Evolutionary conservation across 108 stramenopile species (phyloP).

Genomic region (Conticribra weissflogii): DNA sequence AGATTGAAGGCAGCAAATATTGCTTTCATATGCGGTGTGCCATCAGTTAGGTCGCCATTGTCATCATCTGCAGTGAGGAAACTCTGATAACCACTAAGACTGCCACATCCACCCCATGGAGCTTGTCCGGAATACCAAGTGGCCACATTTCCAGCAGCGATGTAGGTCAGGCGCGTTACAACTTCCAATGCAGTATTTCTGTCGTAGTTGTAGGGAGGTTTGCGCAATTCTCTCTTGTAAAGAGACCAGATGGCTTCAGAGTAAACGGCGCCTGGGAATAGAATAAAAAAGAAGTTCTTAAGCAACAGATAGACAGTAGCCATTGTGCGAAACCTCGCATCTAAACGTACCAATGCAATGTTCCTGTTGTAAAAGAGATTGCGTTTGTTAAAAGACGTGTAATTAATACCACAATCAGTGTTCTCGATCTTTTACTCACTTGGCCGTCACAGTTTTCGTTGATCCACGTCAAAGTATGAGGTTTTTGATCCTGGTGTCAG

Average conservation of each 20-base stretch:
- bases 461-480: background rate
- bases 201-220: constrained; percentile 2
- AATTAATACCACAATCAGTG: no score
- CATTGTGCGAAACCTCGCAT: no score
- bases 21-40: constrained; percentile 20
- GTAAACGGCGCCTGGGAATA: constrained; percentile 1
- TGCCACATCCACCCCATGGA: constrained; percentile 20
- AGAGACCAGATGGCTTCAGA: constrained; percentile 20
- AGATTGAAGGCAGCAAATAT: constrained; percentile 5
- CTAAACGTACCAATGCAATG: no score
- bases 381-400: no score
- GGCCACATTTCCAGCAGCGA: constrained; percentile 22
- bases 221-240: constrained; percentile 4
- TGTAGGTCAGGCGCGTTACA: constrained; percentile 16
- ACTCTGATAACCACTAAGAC: constrained; percentile 5
- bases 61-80: constrained; percentile 15
- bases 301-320: no score
- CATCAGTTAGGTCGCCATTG: constrained; percentile 11
- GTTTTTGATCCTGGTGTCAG: no score
- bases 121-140: constrained; percentile 18
- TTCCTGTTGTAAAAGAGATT: background rate
- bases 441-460: background rate
- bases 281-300: background rate
- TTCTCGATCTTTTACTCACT: no score
- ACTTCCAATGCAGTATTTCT: constrained; percentile 18